A percentile compares a stretch with the other conserved stretches of the same genome.
phyloP scores from a whole-genome alignment of 2,329 filamentous ascomycete species.

The Ramichloridium luteum region DNA sequence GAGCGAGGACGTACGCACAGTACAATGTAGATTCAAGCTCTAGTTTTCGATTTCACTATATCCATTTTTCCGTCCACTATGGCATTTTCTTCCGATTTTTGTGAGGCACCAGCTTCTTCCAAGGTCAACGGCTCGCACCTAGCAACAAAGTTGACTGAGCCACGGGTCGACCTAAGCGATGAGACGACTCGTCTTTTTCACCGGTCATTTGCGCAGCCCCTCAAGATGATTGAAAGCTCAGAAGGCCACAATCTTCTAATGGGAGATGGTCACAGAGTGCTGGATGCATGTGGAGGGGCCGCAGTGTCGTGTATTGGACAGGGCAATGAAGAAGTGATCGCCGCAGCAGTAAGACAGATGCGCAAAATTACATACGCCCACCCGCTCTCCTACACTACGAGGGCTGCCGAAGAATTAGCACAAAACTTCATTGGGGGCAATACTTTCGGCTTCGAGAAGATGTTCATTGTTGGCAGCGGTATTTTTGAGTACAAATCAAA shows the following conservation, averaged over 20 bases:
- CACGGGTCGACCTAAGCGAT: too few relatives aligned
- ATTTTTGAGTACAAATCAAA: not conserved
- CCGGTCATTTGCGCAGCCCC: too few relatives aligned
- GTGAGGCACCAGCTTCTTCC: too few relatives aligned
- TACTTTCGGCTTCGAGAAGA: constrained; percentile 33
- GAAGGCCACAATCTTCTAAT: constrained; percentile 5
- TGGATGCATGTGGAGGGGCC: constrained; percentile 10
- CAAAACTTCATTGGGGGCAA: constrained; percentile 35
- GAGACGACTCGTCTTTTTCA: too few relatives aligned
- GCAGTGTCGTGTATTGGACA: constrained; percentile 12
- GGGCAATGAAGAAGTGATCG: constrained; percentile 30
- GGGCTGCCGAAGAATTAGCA: constrained; percentile 40
- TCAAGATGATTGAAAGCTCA: constrained; percentile 1
- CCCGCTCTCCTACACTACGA: constrained; percentile 42
- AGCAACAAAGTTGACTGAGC: too few relatives aligned
- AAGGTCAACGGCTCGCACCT: too few relatives aligned
- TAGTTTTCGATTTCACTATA: too few relatives aligned
- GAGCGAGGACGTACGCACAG: too few relatives aligned
- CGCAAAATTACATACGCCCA: constrained; percentile 45
- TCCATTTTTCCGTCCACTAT: too few relatives aligned
- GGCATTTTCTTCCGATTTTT: too few relatives aligned
- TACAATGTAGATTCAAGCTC: too few relatives aligned
- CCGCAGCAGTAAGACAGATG: constrained; percentile 47
- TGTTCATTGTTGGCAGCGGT: too few relatives aligned
- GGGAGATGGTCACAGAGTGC: constrained; percentile 7